Base-by-base conservation (phyloP, 345 rosid genomes). In the Murraya paniculata region DNA sequence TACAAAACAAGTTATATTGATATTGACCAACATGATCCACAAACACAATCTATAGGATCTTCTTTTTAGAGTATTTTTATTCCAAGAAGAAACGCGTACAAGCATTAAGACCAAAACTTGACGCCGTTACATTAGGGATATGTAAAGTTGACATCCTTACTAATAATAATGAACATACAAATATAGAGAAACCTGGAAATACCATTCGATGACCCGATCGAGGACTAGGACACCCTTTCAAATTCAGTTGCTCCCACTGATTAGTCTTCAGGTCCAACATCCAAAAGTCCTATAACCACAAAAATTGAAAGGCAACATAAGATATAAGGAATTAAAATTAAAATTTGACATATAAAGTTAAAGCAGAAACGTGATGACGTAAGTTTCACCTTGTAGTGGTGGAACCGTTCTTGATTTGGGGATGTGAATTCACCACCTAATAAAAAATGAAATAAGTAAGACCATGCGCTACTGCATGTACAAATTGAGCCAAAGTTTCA, bases 131-230 rank as follows among this genome's bases (percentile, higher is more conserved):
- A 16, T 16, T 50, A 18, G 10, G 58, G 11, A 35, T n/a, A 72
- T 36, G 48, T 38, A 48, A 61, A 74, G 70, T 50, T 74, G 60
- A 62, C 24, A 11, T 25, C 62, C 24, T 60, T 74, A 36, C 18
- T 16, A n/a, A 39, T 39, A 4, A 67, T 71, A 31, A 75, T 22
- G 38, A 35, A 55, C 35, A 66, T 24, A 33, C 30, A 27, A 66
- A 70, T 62, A 22, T 6, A 71, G 74, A 70, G 41, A 80, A 55
- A 68, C 36, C 39, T 55, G 33, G 50, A 84, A 85, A 68, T 83
- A 93, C 99, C 99, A 95, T 93, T 74, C 99, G 94, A 84, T 95
- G 99, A 85, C 99, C 99, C 50, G 97, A 95, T 38, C 97, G 93
- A 58, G 99, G 92, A 76, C 91, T 91, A 25, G 99, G 97, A 84